Evolutionary conservation across 164 flowering plant species (phyloP).

Genomic region (Akebia trifoliata): DNA sequence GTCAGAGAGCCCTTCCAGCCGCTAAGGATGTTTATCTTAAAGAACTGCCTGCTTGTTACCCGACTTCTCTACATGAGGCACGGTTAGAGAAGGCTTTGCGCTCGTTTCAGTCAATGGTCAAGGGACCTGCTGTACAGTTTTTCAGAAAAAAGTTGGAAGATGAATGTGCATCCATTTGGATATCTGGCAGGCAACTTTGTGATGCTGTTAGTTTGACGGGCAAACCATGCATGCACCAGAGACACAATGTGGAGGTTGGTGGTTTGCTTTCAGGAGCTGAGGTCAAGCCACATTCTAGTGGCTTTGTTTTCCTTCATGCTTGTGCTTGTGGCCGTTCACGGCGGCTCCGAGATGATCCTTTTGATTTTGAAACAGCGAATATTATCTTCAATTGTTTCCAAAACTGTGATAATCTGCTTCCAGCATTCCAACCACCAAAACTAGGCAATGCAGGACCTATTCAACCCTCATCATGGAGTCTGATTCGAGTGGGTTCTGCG

Average conservation of each 20-base stretch:
- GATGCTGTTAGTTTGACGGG: slow-evolving; percentile 96
- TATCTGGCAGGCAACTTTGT: slow-evolving; percentile 83
- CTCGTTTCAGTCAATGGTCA: slow-evolving; percentile 71
- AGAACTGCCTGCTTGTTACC: slow-evolving; percentile 76
- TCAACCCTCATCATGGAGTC: slow-evolving; percentile 63
- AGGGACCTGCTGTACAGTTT: slow-evolving; percentile 64
- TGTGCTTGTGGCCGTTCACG: slow-evolving; percentile 96
- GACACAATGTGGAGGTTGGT: slow-evolving; percentile 39
- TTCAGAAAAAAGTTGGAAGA: slow-evolving; percentile 60
- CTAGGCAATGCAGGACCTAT: slow-evolving; percentile 36
- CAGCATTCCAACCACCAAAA: slow-evolving; percentile 51
- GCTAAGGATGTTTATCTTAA: slow-evolving; percentile 72
- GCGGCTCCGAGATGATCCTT: slow-evolving; percentile 64
- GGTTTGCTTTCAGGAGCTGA: slow-evolving; percentile 22
- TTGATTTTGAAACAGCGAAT: slow-evolving; percentile 85
- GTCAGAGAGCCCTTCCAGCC: slow-evolving; percentile 68
- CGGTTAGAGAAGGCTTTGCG: slow-evolving; percentile 64
- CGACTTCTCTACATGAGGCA: slow-evolving; percentile 61
- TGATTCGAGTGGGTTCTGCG: slow-evolving; percentile 71
- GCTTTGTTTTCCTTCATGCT: slow-evolving; percentile 86
- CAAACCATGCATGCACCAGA: slow-evolving; percentile 85
- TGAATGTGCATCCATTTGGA: slow-evolving; percentile 78
- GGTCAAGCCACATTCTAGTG: slow-evolving; percentile 70
- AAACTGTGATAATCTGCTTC: slow-evolving; percentile 73
- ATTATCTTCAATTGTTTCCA: slow-evolving; percentile 39